phyloP scores from a whole-genome alignment of 2,329 filamentous ascomycete genomes.

The Tolypocladium amazonense region DNA sequence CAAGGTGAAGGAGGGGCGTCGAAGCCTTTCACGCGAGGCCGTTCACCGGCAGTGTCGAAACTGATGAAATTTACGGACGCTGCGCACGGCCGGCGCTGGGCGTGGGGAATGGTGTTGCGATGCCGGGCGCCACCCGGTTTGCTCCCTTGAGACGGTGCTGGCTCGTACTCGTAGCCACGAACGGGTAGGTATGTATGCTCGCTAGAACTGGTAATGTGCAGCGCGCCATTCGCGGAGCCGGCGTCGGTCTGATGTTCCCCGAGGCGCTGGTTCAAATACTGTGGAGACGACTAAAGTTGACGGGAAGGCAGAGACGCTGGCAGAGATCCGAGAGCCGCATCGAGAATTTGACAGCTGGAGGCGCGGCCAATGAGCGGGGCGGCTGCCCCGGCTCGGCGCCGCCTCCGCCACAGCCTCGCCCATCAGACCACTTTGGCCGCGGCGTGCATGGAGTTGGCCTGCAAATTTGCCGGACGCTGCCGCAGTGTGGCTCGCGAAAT shows the following conservation, averaged over 20 bases:
- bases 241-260: not conserved
- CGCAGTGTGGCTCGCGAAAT: not conserved
- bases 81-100: not conserved
- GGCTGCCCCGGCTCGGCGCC: not conserved
- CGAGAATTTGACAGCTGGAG: not conserved
- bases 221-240: not conserved
- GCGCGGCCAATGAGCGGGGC: conserved; percentile 1
- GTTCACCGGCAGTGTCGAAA: not conserved
- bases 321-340: not conserved
- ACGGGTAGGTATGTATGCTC: too few species aligned
- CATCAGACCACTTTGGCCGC: conserved; percentile 25
- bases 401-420: conserved; percentile 19
- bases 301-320: not conserved
- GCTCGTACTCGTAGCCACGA: not conserved
- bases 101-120: not conserved
- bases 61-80: not conserved
- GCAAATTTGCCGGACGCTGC: conserved; percentile 2
- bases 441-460: conserved; percentile 6
- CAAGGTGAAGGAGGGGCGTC: not conserved
- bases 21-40: too few species aligned
- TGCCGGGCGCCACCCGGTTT: not conserved
- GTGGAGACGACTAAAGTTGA: not conserved
- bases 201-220: not conserved
- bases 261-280: not conserved
- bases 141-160: not conserved